A percentile compares a stretch with the other conserved stretches of the same genome.
Conservation (phyloP, 345 rosid species). For the Salix koriyanagi region DNA sequence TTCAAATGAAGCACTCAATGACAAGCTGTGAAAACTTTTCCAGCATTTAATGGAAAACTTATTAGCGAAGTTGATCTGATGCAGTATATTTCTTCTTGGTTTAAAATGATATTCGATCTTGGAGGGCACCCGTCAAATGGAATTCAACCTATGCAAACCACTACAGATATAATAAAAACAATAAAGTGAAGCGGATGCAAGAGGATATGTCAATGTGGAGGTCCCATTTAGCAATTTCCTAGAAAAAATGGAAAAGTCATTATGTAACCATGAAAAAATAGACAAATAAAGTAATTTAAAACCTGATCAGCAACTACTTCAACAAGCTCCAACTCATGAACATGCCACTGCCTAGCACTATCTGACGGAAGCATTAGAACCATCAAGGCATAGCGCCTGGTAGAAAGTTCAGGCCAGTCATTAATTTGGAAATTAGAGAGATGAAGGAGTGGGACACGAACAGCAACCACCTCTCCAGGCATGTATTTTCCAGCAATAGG, state of each 20-base stretch:
- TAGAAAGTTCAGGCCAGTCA: conserved; percentile 98
- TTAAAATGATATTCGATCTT: not conserved
- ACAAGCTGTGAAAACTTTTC: not conserved
- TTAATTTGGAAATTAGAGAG: conserved; percentile 93
- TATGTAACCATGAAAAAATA: not conserved
- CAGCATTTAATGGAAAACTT: not conserved
- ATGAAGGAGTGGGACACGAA: conserved; percentile 94
- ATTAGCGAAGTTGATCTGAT: not conserved
- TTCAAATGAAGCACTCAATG: not conserved
- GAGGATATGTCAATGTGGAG: not conserved
- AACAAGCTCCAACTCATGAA: conserved; percentile 92
- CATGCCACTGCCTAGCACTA: conserved; percentile 99
- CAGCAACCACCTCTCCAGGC: conserved; percentile 93
- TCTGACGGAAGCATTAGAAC: conserved; percentile 97
- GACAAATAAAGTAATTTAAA: not conserved
- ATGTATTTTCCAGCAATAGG: conserved; percentile 76
- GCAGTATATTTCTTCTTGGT: not conserved
- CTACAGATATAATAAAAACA: not conserved
- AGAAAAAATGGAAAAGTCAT: not conserved
- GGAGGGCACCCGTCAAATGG: not conserved
- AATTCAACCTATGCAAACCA: not conserved
- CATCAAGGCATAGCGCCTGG: conserved; percentile 91
- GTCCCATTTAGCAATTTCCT: not conserved
- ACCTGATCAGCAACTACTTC: conserved; percentile 99
- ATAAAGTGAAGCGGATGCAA: not conserved